These are phyloP conservation scores for Lathyrus sativus DNA, from an alignment of 306 rosid species.

Conservation along the genomic window DNA sequence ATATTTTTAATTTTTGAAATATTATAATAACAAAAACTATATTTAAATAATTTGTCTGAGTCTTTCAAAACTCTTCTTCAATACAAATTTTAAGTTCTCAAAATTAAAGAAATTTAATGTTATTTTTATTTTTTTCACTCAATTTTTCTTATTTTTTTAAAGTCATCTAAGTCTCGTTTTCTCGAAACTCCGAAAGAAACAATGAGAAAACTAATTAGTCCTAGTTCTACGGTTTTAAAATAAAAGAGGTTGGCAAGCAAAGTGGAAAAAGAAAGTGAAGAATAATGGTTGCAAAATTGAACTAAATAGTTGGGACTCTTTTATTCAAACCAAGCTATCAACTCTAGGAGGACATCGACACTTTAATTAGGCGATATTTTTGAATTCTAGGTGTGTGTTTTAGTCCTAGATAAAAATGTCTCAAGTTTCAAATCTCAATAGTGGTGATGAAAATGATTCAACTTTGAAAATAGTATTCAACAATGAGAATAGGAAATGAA, in stretches of 20 bases:
- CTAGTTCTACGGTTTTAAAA: conserved; percentile 12
- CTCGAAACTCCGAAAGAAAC: neutral
- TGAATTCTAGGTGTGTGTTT: conserved; percentile 21
- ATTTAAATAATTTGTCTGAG: too few relatives aligned
- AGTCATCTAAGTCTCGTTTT: too few relatives aligned
- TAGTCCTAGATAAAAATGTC: neutral
- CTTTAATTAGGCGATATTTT: conserved; percentile 25
- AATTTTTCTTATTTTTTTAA: too few relatives aligned
- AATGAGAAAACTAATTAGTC: conserved; percentile 7
- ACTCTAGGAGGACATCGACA: conserved; percentile 23
- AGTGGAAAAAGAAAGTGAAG: conserved; percentile 18
- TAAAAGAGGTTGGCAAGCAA: conserved; percentile 35
- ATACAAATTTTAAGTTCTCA: too few relatives aligned
- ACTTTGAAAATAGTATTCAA: conserved; percentile 35
- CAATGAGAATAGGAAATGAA: neutral
- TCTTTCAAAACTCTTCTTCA: too few relatives aligned
- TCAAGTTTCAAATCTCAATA: neutral
- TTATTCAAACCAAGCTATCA: conserved; percentile 10
- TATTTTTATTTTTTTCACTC: too few relatives aligned
- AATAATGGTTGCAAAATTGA: conserved; percentile 17
- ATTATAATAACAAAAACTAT: too few relatives aligned
- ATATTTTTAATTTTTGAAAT: too few relatives aligned
- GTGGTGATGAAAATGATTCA: conserved; percentile 37
- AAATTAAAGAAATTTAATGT: too few relatives aligned
- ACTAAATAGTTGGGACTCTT: conserved; percentile 14